Conservation (phyloP, 140 eudicot genomes). For the Flaveria floridana region DNA sequence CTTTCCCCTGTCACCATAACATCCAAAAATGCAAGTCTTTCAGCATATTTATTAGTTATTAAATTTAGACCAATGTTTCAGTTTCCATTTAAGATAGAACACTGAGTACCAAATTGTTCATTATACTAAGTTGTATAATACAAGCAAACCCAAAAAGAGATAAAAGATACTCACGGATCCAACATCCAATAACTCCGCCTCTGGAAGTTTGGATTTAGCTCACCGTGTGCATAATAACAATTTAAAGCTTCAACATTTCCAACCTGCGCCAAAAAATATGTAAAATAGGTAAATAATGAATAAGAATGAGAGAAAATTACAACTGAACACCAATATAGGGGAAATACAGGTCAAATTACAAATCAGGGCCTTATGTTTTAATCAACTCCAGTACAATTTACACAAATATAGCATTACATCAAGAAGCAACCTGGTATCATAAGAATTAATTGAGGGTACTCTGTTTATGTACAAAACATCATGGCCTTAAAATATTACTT, state of each 20-base stretch:
- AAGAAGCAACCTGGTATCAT: slow-evolving; percentile 2
- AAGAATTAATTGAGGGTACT: not conserved
- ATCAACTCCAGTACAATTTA: not conserved
- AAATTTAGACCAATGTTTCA: slow-evolving; percentile 1
- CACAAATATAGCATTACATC: not conserved
- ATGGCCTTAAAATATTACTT: not conserved
- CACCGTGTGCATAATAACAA: slow-evolving; percentile 97
- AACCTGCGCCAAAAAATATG: slow-evolving; percentile 50
- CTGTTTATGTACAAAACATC: not conserved
- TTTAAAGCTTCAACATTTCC: slow-evolving; percentile 88
- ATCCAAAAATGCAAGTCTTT: slow-evolving; percentile 23
- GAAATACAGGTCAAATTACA: not conserved
- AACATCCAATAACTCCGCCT: slow-evolving; percentile 98
- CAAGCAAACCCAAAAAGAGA: slow-evolving; percentile 17
- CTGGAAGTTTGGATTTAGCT: slow-evolving; percentile 67
- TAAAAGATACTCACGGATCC: slow-evolving; percentile 74
- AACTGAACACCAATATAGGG: not conserved
- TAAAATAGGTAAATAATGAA: not conserved
- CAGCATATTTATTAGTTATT: not conserved
- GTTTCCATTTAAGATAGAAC: not conserved
- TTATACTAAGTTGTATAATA: slow-evolving; percentile 14
- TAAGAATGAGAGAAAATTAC: slow-evolving; percentile 1
- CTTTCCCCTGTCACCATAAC: slow-evolving; percentile 53
- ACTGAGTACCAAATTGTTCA: not conserved
- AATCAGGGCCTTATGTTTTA: slow-evolving; percentile 13